These are phyloP conservation scores for Lentinula aciculospora DNA, from an alignment of 768 basidiomycete species.

Conservation along the genomic window DNA sequence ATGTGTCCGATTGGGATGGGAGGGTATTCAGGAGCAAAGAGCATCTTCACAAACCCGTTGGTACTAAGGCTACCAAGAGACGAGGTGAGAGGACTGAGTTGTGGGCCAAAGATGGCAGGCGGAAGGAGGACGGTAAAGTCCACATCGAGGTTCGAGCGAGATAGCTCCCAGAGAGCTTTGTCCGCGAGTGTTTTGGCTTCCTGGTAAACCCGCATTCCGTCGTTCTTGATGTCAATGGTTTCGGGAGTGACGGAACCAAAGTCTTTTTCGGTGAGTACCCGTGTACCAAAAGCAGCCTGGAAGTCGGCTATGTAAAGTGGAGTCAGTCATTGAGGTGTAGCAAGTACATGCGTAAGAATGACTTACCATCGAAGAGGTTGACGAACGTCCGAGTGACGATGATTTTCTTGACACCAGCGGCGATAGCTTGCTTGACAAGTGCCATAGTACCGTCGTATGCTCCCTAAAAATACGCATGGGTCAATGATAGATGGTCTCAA, in stretches of 20 bases:
- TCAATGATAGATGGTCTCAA: too few relatives aligned
- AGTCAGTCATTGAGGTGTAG: not conserved
- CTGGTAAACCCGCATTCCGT: not conserved
- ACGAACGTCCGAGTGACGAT: conserved; percentile 9
- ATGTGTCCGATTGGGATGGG: conserved; percentile 5
- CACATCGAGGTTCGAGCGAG: conserved; percentile 2
- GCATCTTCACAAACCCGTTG: conserved; percentile 1
- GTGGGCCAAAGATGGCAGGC: conserved; percentile 16
- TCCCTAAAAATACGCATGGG: too few relatives aligned
- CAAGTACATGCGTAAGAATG: not conserved
- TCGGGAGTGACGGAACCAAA: conserved; percentile 9
- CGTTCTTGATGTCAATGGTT: not conserved
- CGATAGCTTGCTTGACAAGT: conserved; percentile 10
- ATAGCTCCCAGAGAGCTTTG: conserved; percentile 7
- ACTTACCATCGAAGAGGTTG: conserved; percentile 5
- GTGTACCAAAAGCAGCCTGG: conserved; percentile 4
- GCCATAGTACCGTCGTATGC: conserved; percentile 7
- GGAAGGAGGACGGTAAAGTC: conserved; percentile 13
- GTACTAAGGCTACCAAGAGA: not conserved
- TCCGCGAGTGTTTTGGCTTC: conserved; percentile 7
- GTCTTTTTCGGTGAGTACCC: conserved; percentile 1
- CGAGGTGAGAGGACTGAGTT: conserved; percentile 10
- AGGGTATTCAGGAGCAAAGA: conserved; percentile 6
- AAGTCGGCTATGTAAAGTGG: not conserved
- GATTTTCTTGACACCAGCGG: conserved; percentile 10